Percentiles rank a stretch among this genome's conserved stretches.
phyloP scores from a whole-genome alignment of 139 green algal species.

The Chlamydomonas sp. region DNA sequence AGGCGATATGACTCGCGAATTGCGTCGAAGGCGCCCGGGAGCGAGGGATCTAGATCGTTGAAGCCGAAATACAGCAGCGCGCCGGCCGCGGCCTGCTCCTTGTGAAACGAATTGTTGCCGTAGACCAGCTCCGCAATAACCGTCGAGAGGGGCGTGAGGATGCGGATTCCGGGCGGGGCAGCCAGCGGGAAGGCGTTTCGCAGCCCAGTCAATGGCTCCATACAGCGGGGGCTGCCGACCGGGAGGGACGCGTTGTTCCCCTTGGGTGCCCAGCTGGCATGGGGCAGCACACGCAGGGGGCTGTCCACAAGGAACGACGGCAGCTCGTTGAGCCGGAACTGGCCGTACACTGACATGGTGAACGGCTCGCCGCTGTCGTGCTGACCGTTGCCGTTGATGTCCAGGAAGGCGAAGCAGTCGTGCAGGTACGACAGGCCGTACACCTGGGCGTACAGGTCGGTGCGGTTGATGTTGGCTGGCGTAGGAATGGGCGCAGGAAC shows the following conservation, averaged over 20 bases:
- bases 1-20: background rate
- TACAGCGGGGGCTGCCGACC: background rate
- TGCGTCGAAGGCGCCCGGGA: background rate
- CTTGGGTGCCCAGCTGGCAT: background rate
- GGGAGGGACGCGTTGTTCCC: background rate
- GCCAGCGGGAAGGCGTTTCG: slow-evolving; percentile 5
- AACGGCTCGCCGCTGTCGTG: background rate
- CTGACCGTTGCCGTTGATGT: slow-evolving; percentile 13
- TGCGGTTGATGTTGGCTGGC: background rate
- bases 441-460: slow-evolving; percentile 4
- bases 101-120: background rate
- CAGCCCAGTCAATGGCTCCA: slow-evolving; percentile 1
- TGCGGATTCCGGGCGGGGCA: slow-evolving; percentile 9
- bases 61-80: slow-evolving; percentile 14
- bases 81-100: background rate
- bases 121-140: slow-evolving; percentile 12
- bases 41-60: background rate
- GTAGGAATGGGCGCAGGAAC: background rate
- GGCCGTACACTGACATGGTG: background rate
- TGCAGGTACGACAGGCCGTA: slow-evolving; percentile 7
- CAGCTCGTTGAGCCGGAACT: background rate
- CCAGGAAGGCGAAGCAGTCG: background rate
- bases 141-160: slow-evolving; percentile 8
- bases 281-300: background rate
- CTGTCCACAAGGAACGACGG: background rate